These are phyloP conservation scores for Vitis hybrid DNA, from an alignment of 177 flowering plant genomes.

Conservation along the genomic window DNA sequence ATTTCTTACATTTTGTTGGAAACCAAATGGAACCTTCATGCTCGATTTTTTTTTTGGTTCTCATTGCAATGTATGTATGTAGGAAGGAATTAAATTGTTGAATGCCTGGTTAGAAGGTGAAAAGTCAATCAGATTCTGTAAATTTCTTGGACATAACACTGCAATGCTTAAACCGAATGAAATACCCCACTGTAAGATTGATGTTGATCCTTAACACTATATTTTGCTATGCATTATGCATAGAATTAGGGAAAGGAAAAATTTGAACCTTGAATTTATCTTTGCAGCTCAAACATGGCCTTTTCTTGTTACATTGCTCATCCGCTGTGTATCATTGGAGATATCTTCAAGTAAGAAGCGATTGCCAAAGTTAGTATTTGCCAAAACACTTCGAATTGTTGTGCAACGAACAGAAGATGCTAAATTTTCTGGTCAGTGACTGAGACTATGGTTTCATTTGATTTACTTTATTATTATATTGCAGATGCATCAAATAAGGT, in stretches of 20 bases:
- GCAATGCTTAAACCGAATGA: constrained; percentile 56
- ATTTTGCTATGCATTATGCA: not conserved
- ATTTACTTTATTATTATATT: not conserved
- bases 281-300: constrained; percentile 95
- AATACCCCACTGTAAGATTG: constrained; percentile 65
- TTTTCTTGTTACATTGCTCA: constrained; percentile 63
- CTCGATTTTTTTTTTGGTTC: constrained; percentile 1
- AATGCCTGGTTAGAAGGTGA: constrained; percentile 85
- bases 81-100: constrained; percentile 93
- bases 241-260: not conserved
- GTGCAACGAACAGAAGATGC: constrained; percentile 71
- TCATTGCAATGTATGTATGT: constrained; percentile 2
- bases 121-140: constrained; percentile 60
- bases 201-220: not conserved
- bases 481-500: too few relatives aligned
- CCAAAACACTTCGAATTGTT: constrained; percentile 69
- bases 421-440: constrained; percentile 48
- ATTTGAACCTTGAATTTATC: constrained; percentile 2
- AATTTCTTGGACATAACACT: constrained; percentile 56
- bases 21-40: too few relatives aligned
- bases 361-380: constrained; percentile 57
- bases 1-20: too few relatives aligned
- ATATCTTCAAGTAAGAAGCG: constrained; percentile 68
- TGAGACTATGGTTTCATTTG: not conserved
- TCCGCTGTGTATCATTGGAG: constrained; percentile 59